phyloP scores from a whole-genome alignment of 192 early-diverging fungal species.

The Coemansia sp. region DNA sequence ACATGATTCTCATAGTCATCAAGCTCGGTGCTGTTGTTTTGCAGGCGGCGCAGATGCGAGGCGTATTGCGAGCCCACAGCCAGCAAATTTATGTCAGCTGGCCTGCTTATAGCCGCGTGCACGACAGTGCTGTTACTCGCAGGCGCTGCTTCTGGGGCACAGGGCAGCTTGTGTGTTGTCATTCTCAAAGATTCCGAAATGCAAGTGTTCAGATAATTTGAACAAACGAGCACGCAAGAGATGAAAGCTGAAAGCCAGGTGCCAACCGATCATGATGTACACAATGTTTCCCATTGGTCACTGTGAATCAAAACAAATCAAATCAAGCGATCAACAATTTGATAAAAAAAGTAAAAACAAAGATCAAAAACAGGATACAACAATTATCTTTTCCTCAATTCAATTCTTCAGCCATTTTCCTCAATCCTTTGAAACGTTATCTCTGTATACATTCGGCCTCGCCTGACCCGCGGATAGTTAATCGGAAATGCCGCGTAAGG shows the following conservation, averaged over 20 bases:
- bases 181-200: constrained; percentile 2
- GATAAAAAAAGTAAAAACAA: no score
- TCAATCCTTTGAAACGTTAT: neutral
- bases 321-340: no score
- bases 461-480: neutral
- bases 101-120: constrained; percentile 8
- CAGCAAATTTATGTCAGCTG: constrained; percentile 32
- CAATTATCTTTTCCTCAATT: neutral
- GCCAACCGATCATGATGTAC: no score
- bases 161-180: neutral
- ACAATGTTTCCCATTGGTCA: no score
- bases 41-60: constrained; percentile 51
- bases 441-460: neutral
- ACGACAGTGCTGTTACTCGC: constrained; percentile 1
- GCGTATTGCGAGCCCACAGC: constrained; percentile 48
- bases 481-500: constrained; percentile 46
- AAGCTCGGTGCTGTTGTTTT: constrained; percentile 52
- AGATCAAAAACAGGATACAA: no score
- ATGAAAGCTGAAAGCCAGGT: no score
- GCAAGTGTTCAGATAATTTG: neutral
- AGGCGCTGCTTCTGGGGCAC: constrained; percentile 2
- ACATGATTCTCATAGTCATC: constrained; percentile 53
- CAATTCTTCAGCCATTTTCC: neutral
- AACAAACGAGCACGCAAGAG: neutral
- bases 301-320: no score